Evolutionary conservation across 140 eudicot species (phyloP), one percentile per base, ranked within the genome.

Genomic region (Bidens hawaiensis): DNA sequence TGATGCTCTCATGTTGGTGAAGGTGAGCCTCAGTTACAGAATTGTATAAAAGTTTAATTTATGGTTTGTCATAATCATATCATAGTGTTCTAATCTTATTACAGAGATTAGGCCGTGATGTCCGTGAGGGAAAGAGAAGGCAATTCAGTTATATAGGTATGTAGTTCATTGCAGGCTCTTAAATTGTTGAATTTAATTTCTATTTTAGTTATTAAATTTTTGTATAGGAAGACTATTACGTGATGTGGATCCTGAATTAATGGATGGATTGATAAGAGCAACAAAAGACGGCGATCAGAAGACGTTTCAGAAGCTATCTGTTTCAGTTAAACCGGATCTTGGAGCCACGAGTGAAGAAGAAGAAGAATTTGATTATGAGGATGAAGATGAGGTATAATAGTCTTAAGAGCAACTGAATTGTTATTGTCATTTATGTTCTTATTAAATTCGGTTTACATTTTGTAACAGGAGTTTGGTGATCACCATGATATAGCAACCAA

Each of bases 81-180:
- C 14, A 31, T 30, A 67, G 67, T 70, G 74, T 73, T 83, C 10
- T 60, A 48, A 31, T 60, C 31, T 62, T 82, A 71, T 10, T 41
- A 67, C 84, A 88, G 99, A 79, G 82, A 68, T 71, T 93, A 69
- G 95, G 99, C 18, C 88, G 85, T 17, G 99, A 91, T 85, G 96
- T 85, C 13, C 82, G 96, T 36, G 99, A 93, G 74, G 99, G 95
- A 56, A 93, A 88, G 76, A 77, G 99, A 69, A 78, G 99, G 74
- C 99, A 93, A 52, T 88, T 74, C 82, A 88, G 77, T 73, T 88
- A 75, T 62, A 93, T 93, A 78, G 99, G 99, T 93, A 81, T 26
- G 55, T 23, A 38, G 55, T 25, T 30, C 10, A 49, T 49, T 49
- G 56, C 30, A 49, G 21, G 8, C 56, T 49, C 27, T 24, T 51